These are phyloP conservation scores for Tetrahymena borealis DNA, from an alignment of 73 alveolate species.

Conservation along the genomic window DNA sequence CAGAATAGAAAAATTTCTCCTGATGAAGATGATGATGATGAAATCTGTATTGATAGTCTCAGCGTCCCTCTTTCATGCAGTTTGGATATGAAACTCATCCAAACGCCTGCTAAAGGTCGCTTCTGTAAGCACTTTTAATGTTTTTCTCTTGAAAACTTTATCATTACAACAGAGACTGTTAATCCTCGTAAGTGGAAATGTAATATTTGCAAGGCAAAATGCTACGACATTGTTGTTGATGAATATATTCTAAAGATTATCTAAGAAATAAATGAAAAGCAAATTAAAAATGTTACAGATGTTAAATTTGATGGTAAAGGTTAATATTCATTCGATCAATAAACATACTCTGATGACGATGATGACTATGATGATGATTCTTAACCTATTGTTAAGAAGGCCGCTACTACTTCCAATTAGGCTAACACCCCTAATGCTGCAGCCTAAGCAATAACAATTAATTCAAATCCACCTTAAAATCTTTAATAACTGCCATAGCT, in stretches of 20 bases:
- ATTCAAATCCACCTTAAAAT: too few species aligned
- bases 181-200: conserved; percentile 41
- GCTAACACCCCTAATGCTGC: background rate
- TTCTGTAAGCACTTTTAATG: conserved; percentile 36
- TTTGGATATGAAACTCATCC: background rate
- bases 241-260: background rate
- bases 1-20: background rate
- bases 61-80: background rate
- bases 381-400: background rate
- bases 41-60: background rate
- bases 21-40: background rate
- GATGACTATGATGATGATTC: background rate
- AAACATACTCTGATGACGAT: background rate
- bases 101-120: conserved; percentile 42
- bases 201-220: conserved; percentile 20
- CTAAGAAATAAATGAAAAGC: background rate
- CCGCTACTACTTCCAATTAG: background rate
- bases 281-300: background rate
- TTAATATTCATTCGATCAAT: background rate
- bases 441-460: too few species aligned
- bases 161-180: conserved; percentile 22
- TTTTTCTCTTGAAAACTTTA: conserved; percentile 37
- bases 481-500: too few species aligned
- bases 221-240: conserved; percentile 19
- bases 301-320: background rate